These are phyloP conservation scores for Globisporangium nunn DNA, from an alignment of 352 stramenopile species.

Conservation along the genomic window DNA sequence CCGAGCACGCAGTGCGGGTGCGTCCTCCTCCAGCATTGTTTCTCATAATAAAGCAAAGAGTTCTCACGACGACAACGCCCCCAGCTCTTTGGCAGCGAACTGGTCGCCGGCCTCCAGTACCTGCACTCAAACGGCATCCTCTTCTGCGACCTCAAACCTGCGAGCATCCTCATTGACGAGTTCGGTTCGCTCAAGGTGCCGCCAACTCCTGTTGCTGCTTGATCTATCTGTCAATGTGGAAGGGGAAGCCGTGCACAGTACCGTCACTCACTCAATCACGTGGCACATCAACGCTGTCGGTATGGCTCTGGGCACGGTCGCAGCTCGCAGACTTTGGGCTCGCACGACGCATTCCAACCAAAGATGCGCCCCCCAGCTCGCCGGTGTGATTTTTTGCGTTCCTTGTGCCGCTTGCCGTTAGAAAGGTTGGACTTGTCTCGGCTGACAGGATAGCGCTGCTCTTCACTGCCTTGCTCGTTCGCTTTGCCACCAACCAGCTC, in stretches of 20 bases:
- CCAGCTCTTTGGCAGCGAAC: constrained; percentile 63
- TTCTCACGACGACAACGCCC: no score
- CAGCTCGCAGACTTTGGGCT: constrained; percentile 88
- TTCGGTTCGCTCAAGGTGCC: constrained; percentile 86
- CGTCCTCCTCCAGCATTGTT: background rate
- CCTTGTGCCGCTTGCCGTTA: background rate
- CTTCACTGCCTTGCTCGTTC: no score
- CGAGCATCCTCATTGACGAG: constrained; percentile 90
- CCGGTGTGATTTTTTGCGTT: constrained; percentile 20
- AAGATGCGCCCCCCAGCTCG: constrained; percentile 19
- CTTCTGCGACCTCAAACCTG: constrained; percentile 89
- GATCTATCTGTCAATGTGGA: no score
- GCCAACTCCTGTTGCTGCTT: background rate
- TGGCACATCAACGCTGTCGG: no score
- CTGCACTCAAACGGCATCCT: constrained; percentile 85
- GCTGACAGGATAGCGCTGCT: background rate
- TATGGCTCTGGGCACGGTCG: background rate
- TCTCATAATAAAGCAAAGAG: background rate
- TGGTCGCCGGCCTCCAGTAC: constrained; percentile 82
- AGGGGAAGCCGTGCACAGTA: no score
- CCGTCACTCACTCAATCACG: background rate
- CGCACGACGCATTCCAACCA: constrained; percentile 70
- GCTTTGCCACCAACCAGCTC: constrained; percentile 17
- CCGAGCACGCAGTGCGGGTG: constrained; percentile 70
- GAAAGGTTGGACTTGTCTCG: background rate